Evolutionary conservation across 805 yeast species (phyloP), one percentile per base, ranked within the genome.

Genomic region (Candida quercuum): DNA sequence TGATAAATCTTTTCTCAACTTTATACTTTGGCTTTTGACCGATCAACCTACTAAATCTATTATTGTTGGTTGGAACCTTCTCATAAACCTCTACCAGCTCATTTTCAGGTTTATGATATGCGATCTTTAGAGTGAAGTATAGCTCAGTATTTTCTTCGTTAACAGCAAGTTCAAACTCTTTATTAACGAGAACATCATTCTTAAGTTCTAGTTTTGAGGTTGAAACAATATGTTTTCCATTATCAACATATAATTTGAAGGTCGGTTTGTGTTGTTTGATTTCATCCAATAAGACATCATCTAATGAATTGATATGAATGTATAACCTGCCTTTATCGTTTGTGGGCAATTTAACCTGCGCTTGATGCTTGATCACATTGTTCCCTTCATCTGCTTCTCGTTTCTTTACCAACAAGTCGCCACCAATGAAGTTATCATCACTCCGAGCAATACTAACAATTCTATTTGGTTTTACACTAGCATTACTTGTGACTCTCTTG

Each of bases 101-200:
- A 32, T 69, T 73, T 29, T 64, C 49, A 2, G 66, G 66, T 21
- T 53, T 60, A 10, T 70, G 65, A 52, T 80, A 81, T 11, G 67
- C 63, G 35, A 86, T 70, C 62, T 85, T 86, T 60, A 88, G 60
- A 0, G 96, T 87, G 32, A 89, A 59, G 28, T 79, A 72, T 31
- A 89, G 66, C 43, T 82, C 83, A 19, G 82, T 66, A 3, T 71
- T 63, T 14, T 72, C 76, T 11, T 46, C 39, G 15, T 73, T 77
- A 19, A 82, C 82, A 4, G 80, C 67, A 45, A 82, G 63, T 57
- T 87, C 96, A 56, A 86, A 86, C 52, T 89, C 96, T 52, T 84
- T 86, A 33, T 72, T 72, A 36, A 86, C 61, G 10, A 61, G 41
- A 6, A 66, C 56, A 20, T 54, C 52, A 9, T 47, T 49, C 3